These are phyloP conservation scores for Coix lacrymajobi DNA, from an alignment of 176 grass and related monocot genomes.

Conservation along the genomic window DNA sequence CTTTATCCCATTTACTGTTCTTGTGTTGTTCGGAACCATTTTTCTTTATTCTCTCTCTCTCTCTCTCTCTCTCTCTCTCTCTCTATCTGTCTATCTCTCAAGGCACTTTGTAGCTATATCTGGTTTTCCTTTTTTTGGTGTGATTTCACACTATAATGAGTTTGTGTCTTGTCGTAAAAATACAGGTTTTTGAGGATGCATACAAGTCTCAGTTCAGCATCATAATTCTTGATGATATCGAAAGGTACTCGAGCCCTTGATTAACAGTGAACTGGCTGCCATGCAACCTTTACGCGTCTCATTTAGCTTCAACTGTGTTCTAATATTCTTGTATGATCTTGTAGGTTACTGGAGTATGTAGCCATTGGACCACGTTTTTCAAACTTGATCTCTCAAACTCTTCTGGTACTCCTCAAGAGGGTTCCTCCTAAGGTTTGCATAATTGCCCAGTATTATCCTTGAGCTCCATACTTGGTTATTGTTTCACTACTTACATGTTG, in stretches of 20 bases:
- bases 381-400: slow-evolving; percentile 82
- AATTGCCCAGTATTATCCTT: slow-evolving; percentile 5
- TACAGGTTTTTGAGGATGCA: slow-evolving; percentile 98
- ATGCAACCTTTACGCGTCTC: background rate
- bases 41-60: background rate
- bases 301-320: slow-evolving; percentile 17
- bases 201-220: slow-evolving; percentile 96
- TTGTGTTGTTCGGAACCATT: background rate
- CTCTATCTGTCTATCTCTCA: background rate
- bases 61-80: background rate
- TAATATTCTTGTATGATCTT: slow-evolving; percentile 1
- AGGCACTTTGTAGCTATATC: background rate
- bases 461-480: background rate
- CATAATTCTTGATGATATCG: slow-evolving; percentile 97
- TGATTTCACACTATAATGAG: background rate
- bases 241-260: slow-evolving; percentile 43
- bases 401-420: slow-evolving; percentile 84
- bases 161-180: slow-evolving; percentile 17
- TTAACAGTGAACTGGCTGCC: background rate
- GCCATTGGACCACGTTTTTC: slow-evolving; percentile 94
- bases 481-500: background rate
- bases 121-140: background rate
- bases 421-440: slow-evolving; percentile 80
- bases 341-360: slow-evolving; percentile 92
- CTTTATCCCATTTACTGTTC: background rate